Evolutionary conservation across 495 filamentous ascomycete species (phyloP).

Genomic region (Penicillium arizonense): DNA sequence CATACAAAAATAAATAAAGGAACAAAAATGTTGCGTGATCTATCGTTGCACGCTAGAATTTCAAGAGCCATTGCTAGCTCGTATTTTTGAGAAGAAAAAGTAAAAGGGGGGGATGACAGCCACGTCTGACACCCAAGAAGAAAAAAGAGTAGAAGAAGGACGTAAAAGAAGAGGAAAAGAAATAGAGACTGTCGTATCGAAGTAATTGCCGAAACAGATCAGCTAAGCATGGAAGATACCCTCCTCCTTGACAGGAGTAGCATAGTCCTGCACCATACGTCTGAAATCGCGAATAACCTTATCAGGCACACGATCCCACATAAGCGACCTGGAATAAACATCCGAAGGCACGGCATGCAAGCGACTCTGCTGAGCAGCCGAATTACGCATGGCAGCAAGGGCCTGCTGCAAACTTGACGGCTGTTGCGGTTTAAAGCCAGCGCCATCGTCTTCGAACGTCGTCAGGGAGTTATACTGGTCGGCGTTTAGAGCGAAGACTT

Average conservation of each 20-base stretch:
- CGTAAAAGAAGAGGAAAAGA: neutral
- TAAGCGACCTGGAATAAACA: slow-evolving; percentile 87
- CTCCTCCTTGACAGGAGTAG: slow-evolving; percentile 36
- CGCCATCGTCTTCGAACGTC: slow-evolving; percentile 46
- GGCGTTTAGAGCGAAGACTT: slow-evolving; percentile 79
- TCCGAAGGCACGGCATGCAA: slow-evolving; percentile 49
- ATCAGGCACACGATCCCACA: slow-evolving; percentile 90
- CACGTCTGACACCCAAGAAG: neutral
- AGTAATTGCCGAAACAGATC: slow-evolving; percentile 2
- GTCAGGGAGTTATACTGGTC: slow-evolving; percentile 89
- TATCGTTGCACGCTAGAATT: slow-evolving; percentile 10
- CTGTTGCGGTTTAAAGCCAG: slow-evolving; percentile 43
- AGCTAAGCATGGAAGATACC: slow-evolving; percentile 15
- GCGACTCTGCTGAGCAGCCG: slow-evolving; percentile 43
- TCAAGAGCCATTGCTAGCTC: slow-evolving; percentile 9
- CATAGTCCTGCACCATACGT: slow-evolving; percentile 71
- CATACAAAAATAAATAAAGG: neutral
- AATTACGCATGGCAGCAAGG: slow-evolving; percentile 74
- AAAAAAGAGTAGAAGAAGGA: neutral
- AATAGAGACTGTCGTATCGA: slow-evolving; percentile 10
- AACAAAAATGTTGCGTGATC: slow-evolving; percentile 7
- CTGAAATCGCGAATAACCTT: slow-evolving; percentile 93
- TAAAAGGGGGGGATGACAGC: too few relatives aligned
- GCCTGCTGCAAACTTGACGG: slow-evolving; percentile 75
- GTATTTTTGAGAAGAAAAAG: slow-evolving; percentile 2